Evolutionary conservation across 768 basidiomycete species (phyloP), one percentile per base, ranked within the genome.

Genomic region (Auricularia auricula-judae): DNA sequence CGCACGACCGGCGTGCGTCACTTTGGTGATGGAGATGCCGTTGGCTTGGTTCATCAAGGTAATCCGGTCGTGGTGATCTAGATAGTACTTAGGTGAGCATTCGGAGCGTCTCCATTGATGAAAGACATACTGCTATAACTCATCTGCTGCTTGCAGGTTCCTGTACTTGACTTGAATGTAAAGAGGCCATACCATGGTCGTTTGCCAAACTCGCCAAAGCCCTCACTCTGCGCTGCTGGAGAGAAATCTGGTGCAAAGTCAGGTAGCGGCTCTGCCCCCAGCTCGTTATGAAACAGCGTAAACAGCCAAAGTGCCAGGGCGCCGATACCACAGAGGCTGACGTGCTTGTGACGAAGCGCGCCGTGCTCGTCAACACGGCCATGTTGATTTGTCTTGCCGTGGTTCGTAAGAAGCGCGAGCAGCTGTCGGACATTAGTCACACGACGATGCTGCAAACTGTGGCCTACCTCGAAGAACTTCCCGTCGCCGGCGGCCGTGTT

Each of bases 291-390:
- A 60, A 72, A 78, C 12, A 69, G 62, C 1, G 67, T 65, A 62
- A 75, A 77, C 8, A 76, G 70, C 23, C 68, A 51, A 0, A 75
- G 63, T 0, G 66, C 72, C 3, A 76, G 62, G 0, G 71, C 71
- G 0, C 74, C 71, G 3, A 78, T 64, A 14, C 69, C 61, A 63
- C 75, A 77, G 3, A 76, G 67, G 65, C 73, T 71, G 3, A 72
- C 69, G 16, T 70, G 35, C 0, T 63, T 62, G 47, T 77, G 76
- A 0, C 71, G 65, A 36, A 78, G 65, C 3, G 69, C 67, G 14
- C 68, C 72, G 58, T 75, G 74, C 61, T 76, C 72, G 51, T 78
- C 74, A 21, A 74, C 63, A 0, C 69, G 67, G 3, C 75, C 76
- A 18, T 62, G 66, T 4, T 71, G 67, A 7, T 51, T 51, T 1